Evolutionary conservation across 345 rosid species (phyloP), one percentile per base, ranked within the genome.

Genomic region (Hibiscus trionum): DNA sequence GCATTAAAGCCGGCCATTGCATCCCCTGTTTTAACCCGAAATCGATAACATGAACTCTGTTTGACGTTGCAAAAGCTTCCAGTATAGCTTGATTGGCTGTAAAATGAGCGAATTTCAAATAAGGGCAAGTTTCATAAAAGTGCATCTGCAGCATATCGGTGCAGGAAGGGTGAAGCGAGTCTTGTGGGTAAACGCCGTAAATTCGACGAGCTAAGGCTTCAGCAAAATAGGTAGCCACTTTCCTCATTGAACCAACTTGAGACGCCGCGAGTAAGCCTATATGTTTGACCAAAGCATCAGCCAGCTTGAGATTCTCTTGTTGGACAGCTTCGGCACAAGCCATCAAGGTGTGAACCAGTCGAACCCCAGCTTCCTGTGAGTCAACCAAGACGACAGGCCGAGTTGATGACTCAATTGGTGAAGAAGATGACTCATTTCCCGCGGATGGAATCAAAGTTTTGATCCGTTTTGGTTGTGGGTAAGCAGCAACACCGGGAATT

Each of bases 1-100:
- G 98, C 85, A 93, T 87, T 8, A 93, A 77, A 10, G 97, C 96
- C 57, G 98, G 96, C 98, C 97, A 93, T 78, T 93, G 98, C 88
- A 93, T 83, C 42, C 98, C 98, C 58, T 89, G 88, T 15, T 86
- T 86, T 52, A 93, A 79, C 9, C 84, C 82, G 66, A 93, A 88
- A 75, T 93, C 96, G 49, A 93, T 78, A 15, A 89, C 92, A 69
- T 93, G 98, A 62, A 92, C 97, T 9, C 84, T 78, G 47, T 77
- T 81, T 2, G 84, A 82, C 24, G 82, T 77, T 2, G 80, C 84
- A 52, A 93, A 88, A 14, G 91, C 90, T 69, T 93, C 94, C 2
- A 90, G 96, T 15, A 93, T 89, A 12, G 97, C 96, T 73, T 93
- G 98, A 50, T 93, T 93, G 50, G 98, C 97, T 0, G 98, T 93